Conservation (phyloP, 768 basidiomycete species). For the Collybia nuda region DNA sequence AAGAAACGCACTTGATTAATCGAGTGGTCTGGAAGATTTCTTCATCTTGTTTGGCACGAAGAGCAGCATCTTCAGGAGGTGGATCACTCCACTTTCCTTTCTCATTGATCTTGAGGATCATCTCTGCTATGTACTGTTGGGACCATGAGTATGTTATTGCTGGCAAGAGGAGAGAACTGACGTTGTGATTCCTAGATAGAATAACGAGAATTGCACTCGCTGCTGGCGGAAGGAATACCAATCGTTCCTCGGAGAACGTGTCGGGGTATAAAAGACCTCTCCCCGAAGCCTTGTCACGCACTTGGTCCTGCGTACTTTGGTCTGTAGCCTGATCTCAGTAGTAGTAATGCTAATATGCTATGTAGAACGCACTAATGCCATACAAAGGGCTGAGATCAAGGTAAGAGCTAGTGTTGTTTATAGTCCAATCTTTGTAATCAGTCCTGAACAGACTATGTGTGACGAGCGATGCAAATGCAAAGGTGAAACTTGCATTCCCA, state of each 20-base stretch:
- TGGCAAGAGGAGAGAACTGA: constrained; percentile 16
- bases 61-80: constrained; percentile 23
- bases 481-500: neutral
- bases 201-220: constrained; percentile 49
- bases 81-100: constrained; percentile 39
- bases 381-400: constrained; percentile 57
- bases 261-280: constrained; percentile 53
- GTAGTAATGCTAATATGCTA: neutral
- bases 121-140: constrained; percentile 42
- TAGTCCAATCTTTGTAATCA: constrained; percentile 33
- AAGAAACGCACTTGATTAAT: constrained; percentile 40
- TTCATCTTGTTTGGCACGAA: constrained; percentile 38
- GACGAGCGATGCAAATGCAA: constrained; percentile 39
- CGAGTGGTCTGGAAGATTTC: constrained; percentile 54
- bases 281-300: constrained; percentile 46
- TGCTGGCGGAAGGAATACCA: constrained; percentile 51
- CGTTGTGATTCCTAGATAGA: constrained; percentile 57
- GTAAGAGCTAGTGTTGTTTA: constrained; percentile 53
- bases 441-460: constrained; percentile 60
- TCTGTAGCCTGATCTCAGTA: constrained; percentile 16
- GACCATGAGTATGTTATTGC: neutral
- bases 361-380: constrained; percentile 36
- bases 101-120: constrained; percentile 55
- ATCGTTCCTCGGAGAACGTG: constrained; percentile 46
- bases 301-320: constrained; percentile 33